Base-by-base conservation (phyloP, 805 yeast genomes). In the Spencermartinsiella europaea region DNA sequence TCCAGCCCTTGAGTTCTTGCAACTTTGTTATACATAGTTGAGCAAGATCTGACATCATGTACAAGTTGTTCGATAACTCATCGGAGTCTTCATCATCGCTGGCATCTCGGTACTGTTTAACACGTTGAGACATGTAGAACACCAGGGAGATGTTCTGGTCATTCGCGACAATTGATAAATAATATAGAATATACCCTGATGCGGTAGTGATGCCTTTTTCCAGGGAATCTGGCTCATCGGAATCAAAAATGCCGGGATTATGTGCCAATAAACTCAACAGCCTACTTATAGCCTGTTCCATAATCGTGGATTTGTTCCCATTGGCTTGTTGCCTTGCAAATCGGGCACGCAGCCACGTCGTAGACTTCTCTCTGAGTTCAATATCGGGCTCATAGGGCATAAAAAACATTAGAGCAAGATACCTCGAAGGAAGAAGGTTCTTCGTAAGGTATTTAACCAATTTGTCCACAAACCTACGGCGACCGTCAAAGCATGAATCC, bases 51-150 rank as follows among this genome's bases (percentile, higher is more conserved):
- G 95, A 75, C 10, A 86, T 68, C 34, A 79, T 63, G 58, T 86
- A 89, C 33, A 88, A 65, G 27, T 74, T 43, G 45, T 63, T 57
- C 1, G 49, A 52, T 10, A 8, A 10, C 3, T 31, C 36, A 4
- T 34, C 16, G 20, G 25, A 25, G 15, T 52, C 60, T 2, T 57
- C 61, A 3, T 65, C 68, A 3, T 68, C 73, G 2, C 69, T 54
- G 7, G 72, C 74, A 65, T 87, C 95, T 43, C 79, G 72, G 56
- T 81, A 84, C 61, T 86, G 95, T 60, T 87, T 88, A 16, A 87
- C 75, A 45, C 95, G 73, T 48, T 84, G 84, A 0, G 93, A 80
- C 42, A 86, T 68, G 61, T 89, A 88, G 59, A 79, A 88, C 4
- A 89, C 62, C 48, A 87, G 62, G 4, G 91, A 83, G 31, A 85